Conservation (phyloP, 2,329 filamentous ascomycete genomes). For the Alternaria hordeiaustralica region DNA sequence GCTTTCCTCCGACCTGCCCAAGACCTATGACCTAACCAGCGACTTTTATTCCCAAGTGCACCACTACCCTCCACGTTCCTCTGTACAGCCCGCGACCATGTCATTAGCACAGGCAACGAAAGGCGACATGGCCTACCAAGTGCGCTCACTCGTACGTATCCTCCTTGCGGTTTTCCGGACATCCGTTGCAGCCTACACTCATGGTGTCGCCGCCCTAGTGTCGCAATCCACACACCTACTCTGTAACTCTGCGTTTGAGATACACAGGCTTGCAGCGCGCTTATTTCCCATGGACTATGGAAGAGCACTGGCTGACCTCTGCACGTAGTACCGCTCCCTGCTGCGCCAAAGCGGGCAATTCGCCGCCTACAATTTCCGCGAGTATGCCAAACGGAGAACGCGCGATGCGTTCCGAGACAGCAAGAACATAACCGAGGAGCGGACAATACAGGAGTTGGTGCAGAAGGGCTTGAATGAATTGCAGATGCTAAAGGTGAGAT, state of each 20-base stretch:
- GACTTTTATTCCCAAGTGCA: conserved; percentile 42
- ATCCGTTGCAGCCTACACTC: background rate
- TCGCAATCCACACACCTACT: background rate
- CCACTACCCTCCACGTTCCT: conserved; percentile 30
- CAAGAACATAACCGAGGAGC: conserved; percentile 72
- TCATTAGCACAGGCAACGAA: conserved; percentile 45
- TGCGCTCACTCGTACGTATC: conserved; percentile 48
- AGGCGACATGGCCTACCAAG: conserved; percentile 49
- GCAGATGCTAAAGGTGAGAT: conserved; percentile 82
- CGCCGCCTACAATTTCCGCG: conserved; percentile 94
- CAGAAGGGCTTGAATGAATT: conserved; percentile 87
- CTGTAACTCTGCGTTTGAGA: background rate
- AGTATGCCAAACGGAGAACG: conserved; percentile 91
- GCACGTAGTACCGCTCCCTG: conserved; percentile 82
- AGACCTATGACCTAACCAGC: conserved; percentile 44
- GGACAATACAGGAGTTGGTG: conserved; percentile 83
- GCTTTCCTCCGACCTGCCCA: conserved; percentile 34
- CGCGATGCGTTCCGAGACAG: conserved; percentile 89
- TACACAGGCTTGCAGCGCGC: background rate
- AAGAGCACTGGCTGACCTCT: conserved; percentile 5
- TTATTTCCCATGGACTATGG: background rate
- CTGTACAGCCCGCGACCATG: conserved; percentile 28
- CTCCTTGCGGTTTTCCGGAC: background rate
- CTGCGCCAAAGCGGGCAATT: conserved; percentile 87
- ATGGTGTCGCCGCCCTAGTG: background rate